phyloP scores from a whole-genome alignment of 2,329 filamentous ascomycete genomes.

The Nothopassalora personata region DNA sequence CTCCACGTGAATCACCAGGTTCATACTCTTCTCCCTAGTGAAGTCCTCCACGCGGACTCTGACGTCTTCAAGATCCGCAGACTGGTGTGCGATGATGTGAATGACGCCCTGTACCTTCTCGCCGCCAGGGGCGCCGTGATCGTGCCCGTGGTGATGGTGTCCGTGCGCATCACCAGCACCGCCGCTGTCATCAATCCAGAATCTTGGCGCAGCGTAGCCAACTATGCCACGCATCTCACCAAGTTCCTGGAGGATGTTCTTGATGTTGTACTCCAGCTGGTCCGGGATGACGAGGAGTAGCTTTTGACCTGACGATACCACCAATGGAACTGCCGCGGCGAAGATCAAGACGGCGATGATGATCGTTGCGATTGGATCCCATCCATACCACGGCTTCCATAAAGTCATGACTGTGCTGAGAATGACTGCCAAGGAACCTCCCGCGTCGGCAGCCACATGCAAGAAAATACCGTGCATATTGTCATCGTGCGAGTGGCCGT shows the following conservation, averaged over 20 bases:
- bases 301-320: slow-evolving; percentile 75
- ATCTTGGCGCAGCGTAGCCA: slow-evolving; percentile 79
- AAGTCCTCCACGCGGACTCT: slow-evolving; percentile 69
- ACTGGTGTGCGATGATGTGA: slow-evolving; percentile 71
- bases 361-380: slow-evolving; percentile 90
- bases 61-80: slow-evolving; percentile 75
- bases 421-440: slow-evolving; percentile 91
- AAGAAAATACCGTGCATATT: slow-evolving; percentile 98
- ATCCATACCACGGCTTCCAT: slow-evolving; percentile 83
- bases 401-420: slow-evolving; percentile 84
- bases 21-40: slow-evolving; percentile 64
- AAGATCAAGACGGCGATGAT: slow-evolving; percentile 92
- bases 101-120: slow-evolving; percentile 71
- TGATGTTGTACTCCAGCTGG: slow-evolving; percentile 78
- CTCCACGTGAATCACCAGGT: slow-evolving; percentile 84
- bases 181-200: slow-evolving; percentile 77
- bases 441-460: slow-evolving; percentile 88
- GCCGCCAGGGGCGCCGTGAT: slow-evolving; percentile 16
- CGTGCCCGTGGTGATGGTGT: slow-evolving; percentile 42
- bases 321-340: slow-evolving; percentile 81
- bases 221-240: slow-evolving; percentile 76
- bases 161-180: slow-evolving; percentile 31
- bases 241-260: slow-evolving; percentile 79
- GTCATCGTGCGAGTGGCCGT: slow-evolving; percentile 64
- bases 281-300: slow-evolving; percentile 80